Evolutionary conservation across 805 yeast species (phyloP).

Genomic region (Ogataea pini): DNA sequence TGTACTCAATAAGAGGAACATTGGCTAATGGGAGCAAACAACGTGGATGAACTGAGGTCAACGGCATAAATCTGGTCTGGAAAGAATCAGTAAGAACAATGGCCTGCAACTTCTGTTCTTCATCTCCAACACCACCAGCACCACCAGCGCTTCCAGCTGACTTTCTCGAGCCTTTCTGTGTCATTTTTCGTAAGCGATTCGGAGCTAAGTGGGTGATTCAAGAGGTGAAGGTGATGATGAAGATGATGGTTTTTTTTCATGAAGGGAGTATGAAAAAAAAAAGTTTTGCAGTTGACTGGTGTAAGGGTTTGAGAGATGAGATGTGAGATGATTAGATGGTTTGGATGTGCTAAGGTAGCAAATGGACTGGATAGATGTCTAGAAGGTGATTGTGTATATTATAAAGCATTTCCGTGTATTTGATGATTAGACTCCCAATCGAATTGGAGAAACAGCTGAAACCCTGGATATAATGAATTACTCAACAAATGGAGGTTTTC

Average conservation of each 20-base stretch:
- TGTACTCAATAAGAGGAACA: conserved; percentile 91
- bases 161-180: conserved; percentile 26
- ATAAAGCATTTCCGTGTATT: too few relatives aligned
- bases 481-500: too few relatives aligned
- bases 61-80: conserved; percentile 89
- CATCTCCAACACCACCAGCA: conserved; percentile 36
- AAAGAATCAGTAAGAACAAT: conserved; percentile 93
- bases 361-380: too few relatives aligned
- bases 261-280: too few relatives aligned
- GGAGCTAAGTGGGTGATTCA: not conserved
- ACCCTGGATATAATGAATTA: too few relatives aligned
- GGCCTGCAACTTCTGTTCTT: conserved; percentile 82
- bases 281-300: too few relatives aligned
- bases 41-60: conserved; percentile 82
- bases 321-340: too few relatives aligned
- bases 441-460: too few relatives aligned
- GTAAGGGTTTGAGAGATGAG: too few relatives aligned
- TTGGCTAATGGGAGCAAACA: conserved; percentile 91
- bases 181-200: conserved; percentile 14
- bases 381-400: too few relatives aligned
- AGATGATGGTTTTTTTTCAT: not conserved
- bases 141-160: conserved; percentile 7
- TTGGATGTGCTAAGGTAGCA: too few relatives aligned
- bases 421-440: too few relatives aligned
- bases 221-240: not conserved